Base-by-base conservation (phyloP, 768 basidiomycete species). In the Rhodotorula toruloides region DNA sequence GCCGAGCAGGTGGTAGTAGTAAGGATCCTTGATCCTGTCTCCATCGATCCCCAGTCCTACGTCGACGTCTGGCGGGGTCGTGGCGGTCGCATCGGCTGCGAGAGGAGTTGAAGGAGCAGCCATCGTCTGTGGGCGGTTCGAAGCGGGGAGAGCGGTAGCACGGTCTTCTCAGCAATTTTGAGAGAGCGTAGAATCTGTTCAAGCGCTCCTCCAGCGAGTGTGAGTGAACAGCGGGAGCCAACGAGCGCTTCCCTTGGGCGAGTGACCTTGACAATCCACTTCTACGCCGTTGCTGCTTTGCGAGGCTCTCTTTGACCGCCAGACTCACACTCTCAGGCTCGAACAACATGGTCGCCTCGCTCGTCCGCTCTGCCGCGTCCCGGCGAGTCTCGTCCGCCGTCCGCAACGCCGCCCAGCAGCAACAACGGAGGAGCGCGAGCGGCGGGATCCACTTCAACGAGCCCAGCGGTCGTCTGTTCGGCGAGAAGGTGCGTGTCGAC, bases 1-100 rank as follows among this genome's bases (percentile, higher is more conserved):
- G 29, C 82, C 86, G 44, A 92, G 81, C 77, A 91, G 74, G 77
- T 91, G 89, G 78, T 92, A 93, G 77, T 89, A 92, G 75, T 87
- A 48, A 0, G 49, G 50, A 31, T 67, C 66, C 46, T 67, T 67
- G 52, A 58, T 36, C 19, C 4, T 27, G 0, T 56, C 58, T 14
- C 60, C 61, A 40, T 67, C 66, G 42, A 29, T 13, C 34, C 37
- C 40, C 9, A 54, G 43, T 5, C 66, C 66, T 37, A 62, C 61
- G 54, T 67, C 61, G 61, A 62, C 58, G 21, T 53, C 36, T 4
- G n/a, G 27, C 12, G 29, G 59, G 3, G 48, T 47, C 0, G 56
- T 31, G 11, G 63, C 16, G 10, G 32, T 2, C 40, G 40, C 19
- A 13, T 32, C 37, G 8, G 27, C 25, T 22, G 19, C 58, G 17